Conservation (phyloP, 106 monocot species). For the Gastrodia elata region DNA sequence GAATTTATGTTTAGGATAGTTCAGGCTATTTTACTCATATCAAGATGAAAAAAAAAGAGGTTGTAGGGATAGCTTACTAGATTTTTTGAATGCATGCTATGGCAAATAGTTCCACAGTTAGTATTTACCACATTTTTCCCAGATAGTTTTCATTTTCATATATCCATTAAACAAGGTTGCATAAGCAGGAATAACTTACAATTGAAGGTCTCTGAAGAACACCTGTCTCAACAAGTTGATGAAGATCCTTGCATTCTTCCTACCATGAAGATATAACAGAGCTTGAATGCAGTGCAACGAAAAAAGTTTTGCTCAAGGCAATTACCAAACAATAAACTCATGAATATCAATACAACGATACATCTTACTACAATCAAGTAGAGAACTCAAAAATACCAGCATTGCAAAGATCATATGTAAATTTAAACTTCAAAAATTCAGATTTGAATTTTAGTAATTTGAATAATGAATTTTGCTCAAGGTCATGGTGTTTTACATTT, state of each 20-base stretch:
- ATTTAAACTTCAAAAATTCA: neutral
- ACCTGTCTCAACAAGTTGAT: neutral
- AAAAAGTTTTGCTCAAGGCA: too few species aligned
- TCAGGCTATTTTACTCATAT: neutral
- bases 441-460: neutral
- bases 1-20: too few species aligned
- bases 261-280: neutral
- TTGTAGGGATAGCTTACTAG: neutral
- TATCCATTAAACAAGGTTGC: neutral
- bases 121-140: neutral
- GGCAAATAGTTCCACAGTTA: neutral
- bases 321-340: too few species aligned
- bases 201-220: slow-evolving; percentile 7
- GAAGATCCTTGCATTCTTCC: slow-evolving; percentile 10
- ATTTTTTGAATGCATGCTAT: neutral
- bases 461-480: neutral
- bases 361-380: too few species aligned
- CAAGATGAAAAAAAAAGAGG: neutral
- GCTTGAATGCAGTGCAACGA: neutral
- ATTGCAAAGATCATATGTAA: neutral
- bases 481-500: neutral
- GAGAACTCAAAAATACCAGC: too few species aligned
- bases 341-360: too few species aligned
- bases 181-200: slow-evolving; percentile 5
- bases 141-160: slow-evolving; percentile 4